Evolutionary conservation across 768 basidiomycete genomes (phyloP), one percentile per base, ranked within the genome.

Genomic region (Omphalotus guepiniiformis): DNA sequence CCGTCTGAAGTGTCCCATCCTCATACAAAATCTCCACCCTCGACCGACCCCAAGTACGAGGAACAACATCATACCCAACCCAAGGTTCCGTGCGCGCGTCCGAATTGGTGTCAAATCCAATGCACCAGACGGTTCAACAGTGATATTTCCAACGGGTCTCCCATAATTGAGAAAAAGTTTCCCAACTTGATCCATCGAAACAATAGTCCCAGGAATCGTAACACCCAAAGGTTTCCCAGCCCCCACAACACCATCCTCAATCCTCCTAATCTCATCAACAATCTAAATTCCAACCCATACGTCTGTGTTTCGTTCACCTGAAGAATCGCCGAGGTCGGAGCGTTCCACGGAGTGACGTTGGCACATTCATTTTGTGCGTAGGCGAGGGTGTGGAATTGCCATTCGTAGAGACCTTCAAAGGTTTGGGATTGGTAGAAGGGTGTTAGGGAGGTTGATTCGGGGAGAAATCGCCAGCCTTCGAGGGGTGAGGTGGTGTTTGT

Each of bases 361-460:
- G 65, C 64, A 78, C 79, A 79, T 55, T 79, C 77, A 53, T 76
- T 74, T 52, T 78, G 63, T 9, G 78, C 76, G 55, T 77, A 79
- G 0, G 78, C 78, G 18, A 77, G 59, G 3, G 77, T 79, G 47
- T 79, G 79, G 57, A 78, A 78, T 54, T 76, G 73, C 78, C 79
- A 79, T 64, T 79, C 79, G 60, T 78, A 78, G 12, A 79, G 56
- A 0, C 70, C 79, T 54, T 80, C 79, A 53, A 80, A 80, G 0
- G 79, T 80, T 55, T 80, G 79, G 1, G 76, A 78, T 53, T 79
- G 78, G 53, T 80, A 80, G 48, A 62, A 74, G 1, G 75, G 73
- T 1, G 70, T 52, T 1, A 60, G 65, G 3, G 68, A 62, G 0
- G 76, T 78, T 18, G 69, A 67, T 55, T 79, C 78, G 2, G 72